These are phyloP conservation scores for Heracleum sosnowskyi DNA, from an alignment of 129 eudicot species.

Conservation along the genomic window DNA sequence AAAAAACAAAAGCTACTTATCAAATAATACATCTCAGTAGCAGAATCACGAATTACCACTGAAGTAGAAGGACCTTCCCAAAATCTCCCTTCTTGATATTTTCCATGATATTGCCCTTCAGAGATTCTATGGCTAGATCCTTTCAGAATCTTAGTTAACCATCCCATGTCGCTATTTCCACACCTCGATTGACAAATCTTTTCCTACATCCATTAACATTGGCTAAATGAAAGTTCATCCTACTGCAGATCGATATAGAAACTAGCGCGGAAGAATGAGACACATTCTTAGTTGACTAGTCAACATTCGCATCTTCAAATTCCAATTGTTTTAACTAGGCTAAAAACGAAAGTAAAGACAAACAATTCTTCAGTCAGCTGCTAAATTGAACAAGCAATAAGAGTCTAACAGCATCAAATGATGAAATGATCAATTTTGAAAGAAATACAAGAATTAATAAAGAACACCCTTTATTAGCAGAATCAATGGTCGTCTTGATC, in stretches of 20 bases:
- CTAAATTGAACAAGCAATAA: background rate
- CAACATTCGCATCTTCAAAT: background rate
- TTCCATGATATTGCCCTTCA: conserved; percentile 69
- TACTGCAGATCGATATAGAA: background rate
- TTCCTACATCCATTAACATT: conserved; percentile 27
- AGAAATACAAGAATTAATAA: background rate
- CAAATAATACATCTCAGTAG: background rate
- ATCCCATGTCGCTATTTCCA: conserved; percentile 54
- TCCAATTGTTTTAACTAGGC: conserved; percentile 10
- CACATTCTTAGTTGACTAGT: conserved; percentile 3
- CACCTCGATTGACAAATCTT: conserved; percentile 21
- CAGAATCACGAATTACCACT: conserved; percentile 33
- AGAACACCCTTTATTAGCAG: background rate
- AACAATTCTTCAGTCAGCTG: background rate
- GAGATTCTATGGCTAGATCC: conserved; percentile 68
- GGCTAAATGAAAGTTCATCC: background rate
- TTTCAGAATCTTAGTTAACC: conserved; percentile 81
- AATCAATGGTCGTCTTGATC: no score
- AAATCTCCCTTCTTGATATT: conserved; percentile 41
- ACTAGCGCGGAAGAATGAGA: background rate
- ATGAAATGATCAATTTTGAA: background rate
- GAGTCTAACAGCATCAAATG: background rate
- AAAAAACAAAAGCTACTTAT: background rate
- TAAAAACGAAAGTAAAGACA: background rate
- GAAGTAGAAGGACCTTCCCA: conserved; percentile 66